Evolutionary conservation across 352 stramenopile species (phyloP), one percentile per base, ranked within the genome.

Genomic region (Phytophthora tubulina): DNA sequence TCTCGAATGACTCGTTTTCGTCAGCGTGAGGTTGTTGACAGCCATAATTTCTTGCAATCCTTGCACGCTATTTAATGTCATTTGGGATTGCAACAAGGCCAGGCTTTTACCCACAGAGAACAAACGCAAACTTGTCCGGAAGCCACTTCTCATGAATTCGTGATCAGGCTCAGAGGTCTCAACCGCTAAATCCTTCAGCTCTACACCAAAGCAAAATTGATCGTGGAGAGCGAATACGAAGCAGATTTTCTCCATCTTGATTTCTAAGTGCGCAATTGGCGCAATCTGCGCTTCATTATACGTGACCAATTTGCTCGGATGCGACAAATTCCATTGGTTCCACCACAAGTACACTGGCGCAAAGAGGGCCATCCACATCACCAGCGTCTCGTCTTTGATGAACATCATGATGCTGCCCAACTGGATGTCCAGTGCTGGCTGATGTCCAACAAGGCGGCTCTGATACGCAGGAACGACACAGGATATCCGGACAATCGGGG

Each of bases 301-400:
- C 5, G 79, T 42, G 38, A 88, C 50, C 21, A 76, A 49, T 56
- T 91, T 93, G 51, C 78, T 89, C 4, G 89, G 89, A 57, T 94
- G 87, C 14, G 69, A 88, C 31, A 82, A 44, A 67, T 89, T 92
- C 89, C 89, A 96, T 45, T 88, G 79, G 38, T 92, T 92, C 86
- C 88, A 96, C 89, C 89, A 96, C 46, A 90, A 68, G 63, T 92
- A 95, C 9, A 96, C 78, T 27, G 89, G 89, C 6, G 84, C 80
- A 57, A 94, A 83, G 2, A 96, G 70, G 51, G 76, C 89, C 82
- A 94, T 95, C 88, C 88, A 93, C 58, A 81, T 79, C 9, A 88
- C 79, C 27, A 96, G 65, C 6, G 83, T 91, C 42, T 95, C 80
- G n/a, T 96, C 89, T 50, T 88, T 92, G 15, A 95, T 70, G 8